phyloP scores from a whole-genome alignment of 306 rosid species.

The Mimosa bimucronata region DNA sequence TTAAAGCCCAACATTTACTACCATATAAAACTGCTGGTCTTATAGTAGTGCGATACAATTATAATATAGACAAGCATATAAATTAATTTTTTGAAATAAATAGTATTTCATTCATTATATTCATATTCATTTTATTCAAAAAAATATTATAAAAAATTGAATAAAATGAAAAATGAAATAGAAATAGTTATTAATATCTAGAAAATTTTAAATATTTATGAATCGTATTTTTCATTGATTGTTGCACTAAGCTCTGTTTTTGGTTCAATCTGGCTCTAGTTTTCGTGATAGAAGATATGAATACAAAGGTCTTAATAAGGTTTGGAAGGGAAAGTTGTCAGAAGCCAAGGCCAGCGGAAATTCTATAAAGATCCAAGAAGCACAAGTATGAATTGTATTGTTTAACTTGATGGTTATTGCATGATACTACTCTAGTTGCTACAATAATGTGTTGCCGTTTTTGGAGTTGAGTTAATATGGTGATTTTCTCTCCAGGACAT shows the following conservation, averaged over 20 bases:
- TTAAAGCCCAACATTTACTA: too few species aligned
- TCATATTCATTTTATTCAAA: too few species aligned
- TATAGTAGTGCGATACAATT: too few species aligned
- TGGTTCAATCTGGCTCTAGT: conserved; percentile 55
- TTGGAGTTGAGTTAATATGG: conserved; percentile 30
- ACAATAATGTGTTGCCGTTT: conserved; percentile 11
- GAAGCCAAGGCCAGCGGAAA: conserved; percentile 94
- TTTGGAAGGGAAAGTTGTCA: conserved; percentile 92
- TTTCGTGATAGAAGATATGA: conserved; percentile 98
- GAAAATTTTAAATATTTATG: not conserved
- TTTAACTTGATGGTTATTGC: conserved; percentile 44
- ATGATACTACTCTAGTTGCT: conserved; percentile 28
- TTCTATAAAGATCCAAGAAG: conserved; percentile 90
- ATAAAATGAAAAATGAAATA: not conserved
- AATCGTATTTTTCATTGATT: conserved; percentile 25
- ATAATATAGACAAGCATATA: too few species aligned
- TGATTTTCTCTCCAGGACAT: conserved; percentile 71
- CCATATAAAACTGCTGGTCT: too few species aligned
- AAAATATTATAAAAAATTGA: too few species aligned
- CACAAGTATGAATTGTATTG: conserved; percentile 67
- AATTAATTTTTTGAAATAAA: too few species aligned
- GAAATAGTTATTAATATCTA: too few species aligned
- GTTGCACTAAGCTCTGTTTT: conserved; percentile 39
- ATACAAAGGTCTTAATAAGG: conserved; percentile 95
- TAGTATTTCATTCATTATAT: too few species aligned